These are phyloP conservation scores for Trichoderma parareesei DNA, from an alignment of 495 filamentous ascomycete genomes.

Conservation along the genomic window DNA sequence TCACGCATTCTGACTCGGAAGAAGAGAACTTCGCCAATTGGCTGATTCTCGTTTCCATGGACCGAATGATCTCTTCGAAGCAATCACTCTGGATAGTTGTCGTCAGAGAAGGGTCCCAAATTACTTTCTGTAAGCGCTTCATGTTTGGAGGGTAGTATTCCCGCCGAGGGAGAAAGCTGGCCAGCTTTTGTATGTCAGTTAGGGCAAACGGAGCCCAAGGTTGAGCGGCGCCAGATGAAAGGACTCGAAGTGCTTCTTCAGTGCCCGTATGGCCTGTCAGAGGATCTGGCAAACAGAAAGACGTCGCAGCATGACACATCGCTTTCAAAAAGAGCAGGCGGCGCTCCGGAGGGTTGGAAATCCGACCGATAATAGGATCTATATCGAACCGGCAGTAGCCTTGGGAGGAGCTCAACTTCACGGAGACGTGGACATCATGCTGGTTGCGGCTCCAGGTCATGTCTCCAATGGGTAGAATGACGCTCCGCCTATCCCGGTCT, in stretches of 20 bases:
- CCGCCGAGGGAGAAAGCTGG: conserved; percentile 28
- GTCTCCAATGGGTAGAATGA: conserved; percentile 30
- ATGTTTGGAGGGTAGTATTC: conserved; percentile 48
- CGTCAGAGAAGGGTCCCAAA: conserved; percentile 39
- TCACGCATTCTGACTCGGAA: neutral
- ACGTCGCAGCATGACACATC: conserved; percentile 52
- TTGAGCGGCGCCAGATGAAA: conserved; percentile 40
- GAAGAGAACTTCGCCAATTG: conserved; percentile 25
- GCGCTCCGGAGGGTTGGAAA: too few relatives aligned
- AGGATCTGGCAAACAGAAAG: conserved; percentile 47
- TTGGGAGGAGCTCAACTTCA: conserved; percentile 16
- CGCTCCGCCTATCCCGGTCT: conserved; percentile 25
- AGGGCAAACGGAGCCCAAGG: conserved; percentile 30
- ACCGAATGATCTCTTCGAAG: conserved; percentile 30
- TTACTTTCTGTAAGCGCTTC: conserved; percentile 40
- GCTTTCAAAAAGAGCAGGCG: conserved; percentile 42
- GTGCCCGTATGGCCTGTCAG: conserved; percentile 52
- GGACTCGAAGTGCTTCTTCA: conserved; percentile 46
- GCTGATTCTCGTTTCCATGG: conserved; percentile 34
- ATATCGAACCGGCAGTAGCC: conserved; percentile 38
- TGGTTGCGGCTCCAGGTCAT: neutral
- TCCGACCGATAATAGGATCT: conserved; percentile 39
- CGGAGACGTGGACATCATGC: conserved; percentile 29
- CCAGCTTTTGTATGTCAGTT: conserved; percentile 20
- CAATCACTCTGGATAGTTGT: conserved; percentile 47